Percentiles rank a stretch among this genome's conserved stretches.
These are phyloP conservation scores for Phytophthora niederhauseri DNA, from an alignment of 352 stramenopile species.

Conservation along the genomic window DNA sequence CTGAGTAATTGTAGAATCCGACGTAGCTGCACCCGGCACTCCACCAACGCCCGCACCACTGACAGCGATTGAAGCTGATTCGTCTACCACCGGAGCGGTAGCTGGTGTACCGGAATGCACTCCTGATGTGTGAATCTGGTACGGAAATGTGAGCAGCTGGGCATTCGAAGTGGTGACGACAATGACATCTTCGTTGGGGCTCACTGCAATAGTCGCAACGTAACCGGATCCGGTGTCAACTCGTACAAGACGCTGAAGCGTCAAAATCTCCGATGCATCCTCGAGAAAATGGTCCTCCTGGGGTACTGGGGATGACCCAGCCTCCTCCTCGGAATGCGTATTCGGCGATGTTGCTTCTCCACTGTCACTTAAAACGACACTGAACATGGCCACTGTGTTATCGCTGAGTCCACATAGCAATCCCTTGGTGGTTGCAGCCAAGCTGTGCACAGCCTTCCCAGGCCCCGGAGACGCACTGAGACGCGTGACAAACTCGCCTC, in stretches of 20 bases:
- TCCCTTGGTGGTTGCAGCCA: conserved; percentile 76
- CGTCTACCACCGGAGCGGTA: conserved; percentile 19
- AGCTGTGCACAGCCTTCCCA: conserved; percentile 50
- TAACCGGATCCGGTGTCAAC: conserved; percentile 53
- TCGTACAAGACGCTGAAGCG: conserved; percentile 64
- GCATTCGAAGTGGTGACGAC: conserved; percentile 67
- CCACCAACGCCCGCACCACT: conserved; percentile 4
- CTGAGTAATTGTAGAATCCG: conserved; percentile 31
- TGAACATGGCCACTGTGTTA: conserved; percentile 73
- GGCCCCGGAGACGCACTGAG: conserved; percentile 61
- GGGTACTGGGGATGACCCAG: conserved; percentile 1
- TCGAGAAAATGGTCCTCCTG: conserved; percentile 33
- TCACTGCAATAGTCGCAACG: conserved; percentile 68
- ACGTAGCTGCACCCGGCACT: neutral
- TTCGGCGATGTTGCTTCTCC: conserved; percentile 32
- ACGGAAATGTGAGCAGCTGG: conserved; percentile 78
- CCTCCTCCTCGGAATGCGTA: conserved; percentile 29
- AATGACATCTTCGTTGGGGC: conserved; percentile 76
- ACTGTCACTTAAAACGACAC: conserved; percentile 32
- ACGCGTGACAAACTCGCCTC: conserved; percentile 68
- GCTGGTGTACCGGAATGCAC: conserved; percentile 16
- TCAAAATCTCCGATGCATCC: conserved; percentile 44
- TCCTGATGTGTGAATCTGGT: conserved; percentile 51
- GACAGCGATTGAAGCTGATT: conserved; percentile 25
- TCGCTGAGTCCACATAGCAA: conserved; percentile 82